phyloP scores from a whole-genome alignment of 345 rosid genomes.

The Heritiera littoralis region DNA sequence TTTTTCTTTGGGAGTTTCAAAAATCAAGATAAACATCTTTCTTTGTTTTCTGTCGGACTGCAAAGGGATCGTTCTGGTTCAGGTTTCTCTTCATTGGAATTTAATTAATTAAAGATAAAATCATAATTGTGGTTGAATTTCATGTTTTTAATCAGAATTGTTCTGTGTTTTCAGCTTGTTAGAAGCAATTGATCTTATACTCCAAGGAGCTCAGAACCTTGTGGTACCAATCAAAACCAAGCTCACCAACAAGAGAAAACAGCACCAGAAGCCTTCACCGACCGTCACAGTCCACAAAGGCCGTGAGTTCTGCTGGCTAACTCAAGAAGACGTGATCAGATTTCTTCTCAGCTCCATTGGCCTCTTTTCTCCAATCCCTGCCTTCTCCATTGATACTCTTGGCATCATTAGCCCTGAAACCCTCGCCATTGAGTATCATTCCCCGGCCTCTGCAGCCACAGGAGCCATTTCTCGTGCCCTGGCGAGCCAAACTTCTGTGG shows the following conservation, averaged over 20 bases:
- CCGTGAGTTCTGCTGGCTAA: slow-evolving; percentile 81
- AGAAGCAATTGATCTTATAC: slow-evolving; percentile 74
- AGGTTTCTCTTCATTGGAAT: neutral
- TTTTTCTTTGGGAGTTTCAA: neutral
- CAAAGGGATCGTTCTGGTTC: neutral
- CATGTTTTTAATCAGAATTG: neutral
- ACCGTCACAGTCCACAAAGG: slow-evolving; percentile 51
- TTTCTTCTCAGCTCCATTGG: slow-evolving; percentile 77
- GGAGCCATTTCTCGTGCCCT: slow-evolving; percentile 52
- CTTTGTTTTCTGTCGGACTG: neutral
- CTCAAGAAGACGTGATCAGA: slow-evolving; percentile 82
- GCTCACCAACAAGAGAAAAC: slow-evolving; percentile 46
- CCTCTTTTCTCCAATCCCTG: slow-evolving; percentile 65
- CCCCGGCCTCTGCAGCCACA: slow-evolving; percentile 60
- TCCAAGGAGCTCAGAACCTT: slow-evolving; percentile 82
- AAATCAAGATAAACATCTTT: neutral
- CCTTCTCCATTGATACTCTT: slow-evolving; percentile 64
- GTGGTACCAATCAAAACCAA: slow-evolving; percentile 71
- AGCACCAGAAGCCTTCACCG: slow-evolving; percentile 37
- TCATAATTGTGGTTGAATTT: neutral
- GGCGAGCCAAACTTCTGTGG: slow-evolving; percentile 64
- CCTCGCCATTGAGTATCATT: slow-evolving; percentile 56
- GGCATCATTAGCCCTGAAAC: slow-evolving; percentile 54
- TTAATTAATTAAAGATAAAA: neutral
- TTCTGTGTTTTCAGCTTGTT: slow-evolving; percentile 54